Evolutionary conservation across 2,329 filamentous ascomycete genomes (phyloP).

Genomic region (Stachybotrys chartarum): DNA sequence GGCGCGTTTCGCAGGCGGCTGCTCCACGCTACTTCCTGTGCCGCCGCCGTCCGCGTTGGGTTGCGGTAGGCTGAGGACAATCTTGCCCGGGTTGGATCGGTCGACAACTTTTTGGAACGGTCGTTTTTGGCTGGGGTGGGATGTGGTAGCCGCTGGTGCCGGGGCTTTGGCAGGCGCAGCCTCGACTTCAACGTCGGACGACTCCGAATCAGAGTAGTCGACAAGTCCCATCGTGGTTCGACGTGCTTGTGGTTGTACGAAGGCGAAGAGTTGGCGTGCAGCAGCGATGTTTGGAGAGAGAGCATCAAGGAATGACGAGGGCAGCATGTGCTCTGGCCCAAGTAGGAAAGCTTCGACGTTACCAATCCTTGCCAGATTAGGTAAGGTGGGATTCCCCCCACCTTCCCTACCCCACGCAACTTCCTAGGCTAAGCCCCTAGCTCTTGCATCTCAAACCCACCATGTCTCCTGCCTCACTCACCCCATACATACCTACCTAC

Average conservation of each 20-base stretch:
- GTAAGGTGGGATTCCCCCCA: no score
- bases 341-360: no score
- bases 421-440: no score
- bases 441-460: no score
- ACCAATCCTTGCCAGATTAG: no score
- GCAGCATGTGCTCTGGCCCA: no score
- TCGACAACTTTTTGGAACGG: slow-evolving; percentile 76
- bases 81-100: slow-evolving; percentile 73
- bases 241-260: not conserved
- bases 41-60: slow-evolving; percentile 32
- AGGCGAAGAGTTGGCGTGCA: no score
- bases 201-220: slow-evolving; percentile 81
- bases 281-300: no score
- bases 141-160: slow-evolving; percentile 21
- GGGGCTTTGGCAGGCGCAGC: slow-evolving; percentile 16
- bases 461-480: no score
- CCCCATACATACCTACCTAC: no score
- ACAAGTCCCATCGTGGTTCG: slow-evolving; percentile 60
- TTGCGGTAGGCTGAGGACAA: slow-evolving; percentile 69
- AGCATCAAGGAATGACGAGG: no score
- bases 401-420: no score
- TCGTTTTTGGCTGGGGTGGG: slow-evolving; percentile 40
- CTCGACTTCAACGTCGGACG: slow-evolving; percentile 53
- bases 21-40: slow-evolving; percentile 11
- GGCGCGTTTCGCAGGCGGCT: slow-evolving; percentile 56